phyloP scores from a whole-genome alignment of 2,329 filamentous ascomycete species.

The Calonectria leucothoes region DNA sequence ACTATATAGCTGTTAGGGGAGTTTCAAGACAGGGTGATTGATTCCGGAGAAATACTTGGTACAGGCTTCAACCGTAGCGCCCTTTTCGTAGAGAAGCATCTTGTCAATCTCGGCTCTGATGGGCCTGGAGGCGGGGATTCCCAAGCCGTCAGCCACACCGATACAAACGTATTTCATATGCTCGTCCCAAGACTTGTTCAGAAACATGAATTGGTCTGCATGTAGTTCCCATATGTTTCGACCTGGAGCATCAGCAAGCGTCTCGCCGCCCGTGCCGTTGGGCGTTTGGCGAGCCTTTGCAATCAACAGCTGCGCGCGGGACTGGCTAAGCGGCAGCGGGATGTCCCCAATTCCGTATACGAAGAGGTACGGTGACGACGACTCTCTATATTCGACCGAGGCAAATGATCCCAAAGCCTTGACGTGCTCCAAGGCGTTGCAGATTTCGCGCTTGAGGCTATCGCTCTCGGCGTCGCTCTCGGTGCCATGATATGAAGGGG shows the following conservation, averaged over 20 bases:
- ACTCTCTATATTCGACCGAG: background rate
- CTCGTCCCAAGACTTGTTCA: slow-evolving; percentile 45
- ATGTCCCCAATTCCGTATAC: background rate
- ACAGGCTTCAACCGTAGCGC: slow-evolving; percentile 60
- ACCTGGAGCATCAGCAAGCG: slow-evolving; percentile 52
- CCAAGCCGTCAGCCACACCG: slow-evolving; percentile 44
- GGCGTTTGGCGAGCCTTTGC: slow-evolving; percentile 42
- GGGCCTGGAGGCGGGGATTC: slow-evolving; percentile 42
- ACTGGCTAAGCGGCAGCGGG: background rate
- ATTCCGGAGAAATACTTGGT: slow-evolving; percentile 47
- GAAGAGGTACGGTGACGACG: background rate
- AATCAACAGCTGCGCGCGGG: background rate
- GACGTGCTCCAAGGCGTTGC: background rate
- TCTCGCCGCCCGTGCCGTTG: slow-evolving; percentile 53
- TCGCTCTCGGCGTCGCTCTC: background rate
- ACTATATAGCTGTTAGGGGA: background rate
- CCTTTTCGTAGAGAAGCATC: slow-evolving; percentile 61
- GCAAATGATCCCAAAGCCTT: background rate
- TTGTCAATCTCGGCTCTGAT: slow-evolving; percentile 56
- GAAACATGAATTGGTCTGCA: slow-evolving; percentile 50
- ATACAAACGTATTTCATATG: slow-evolving; percentile 39
- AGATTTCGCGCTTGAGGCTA: background rate
- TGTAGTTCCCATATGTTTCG: slow-evolving; percentile 58
- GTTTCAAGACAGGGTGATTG: background rate
- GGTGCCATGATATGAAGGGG: too few relatives aligned